Evolutionary conservation across 371 early-diverging fungal species (phyloP).

Genomic region (Apophysomyces elegans): DNA sequence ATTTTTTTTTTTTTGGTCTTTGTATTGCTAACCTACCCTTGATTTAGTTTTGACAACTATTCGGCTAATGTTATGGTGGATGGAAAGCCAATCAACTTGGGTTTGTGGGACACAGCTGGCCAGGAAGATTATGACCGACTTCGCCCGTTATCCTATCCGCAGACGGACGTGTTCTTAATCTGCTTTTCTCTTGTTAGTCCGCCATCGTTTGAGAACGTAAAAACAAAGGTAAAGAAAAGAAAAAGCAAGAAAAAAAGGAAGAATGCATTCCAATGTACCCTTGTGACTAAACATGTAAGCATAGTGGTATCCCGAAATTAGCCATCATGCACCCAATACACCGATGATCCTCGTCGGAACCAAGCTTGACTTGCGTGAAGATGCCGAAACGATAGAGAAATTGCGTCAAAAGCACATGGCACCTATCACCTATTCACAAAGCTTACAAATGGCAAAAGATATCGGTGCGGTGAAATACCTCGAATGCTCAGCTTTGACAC

Average conservation of each 20-base stretch:
- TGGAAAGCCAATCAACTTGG: slow-evolving; percentile 79
- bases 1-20: neutral
- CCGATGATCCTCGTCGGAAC: slow-evolving; percentile 98
- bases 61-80: slow-evolving; percentile 82
- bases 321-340: slow-evolving; percentile 93
- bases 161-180: slow-evolving; percentile 88
- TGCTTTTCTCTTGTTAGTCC: slow-evolving; percentile 83
- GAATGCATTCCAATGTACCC: neutral
- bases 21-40: neutral
- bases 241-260: neutral
- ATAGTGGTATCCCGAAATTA: slow-evolving; percentile 95
- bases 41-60: slow-evolving; percentile 75
- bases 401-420: slow-evolving; percentile 86
- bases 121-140: slow-evolving; percentile 99
- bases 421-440: slow-evolving; percentile 91
- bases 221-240: slow-evolving; percentile 61
- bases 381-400: slow-evolving; percentile 86
- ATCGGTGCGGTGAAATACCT: slow-evolving; percentile 92
- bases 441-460: slow-evolving; percentile 89
- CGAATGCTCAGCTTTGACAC: slow-evolving; percentile 98
- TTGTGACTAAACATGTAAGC: neutral
- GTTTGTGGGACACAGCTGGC: slow-evolving; percentile 97
- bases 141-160: slow-evolving; percentile 86
- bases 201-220: slow-evolving; percentile 79
- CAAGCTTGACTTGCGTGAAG: slow-evolving; percentile 97